Percentiles rank a stretch among this genome's conserved stretches.
These are phyloP conservation scores for Oryza glumipatula DNA, from an alignment of 176 grass and related monocot genomes.

Conservation along the genomic window DNA sequence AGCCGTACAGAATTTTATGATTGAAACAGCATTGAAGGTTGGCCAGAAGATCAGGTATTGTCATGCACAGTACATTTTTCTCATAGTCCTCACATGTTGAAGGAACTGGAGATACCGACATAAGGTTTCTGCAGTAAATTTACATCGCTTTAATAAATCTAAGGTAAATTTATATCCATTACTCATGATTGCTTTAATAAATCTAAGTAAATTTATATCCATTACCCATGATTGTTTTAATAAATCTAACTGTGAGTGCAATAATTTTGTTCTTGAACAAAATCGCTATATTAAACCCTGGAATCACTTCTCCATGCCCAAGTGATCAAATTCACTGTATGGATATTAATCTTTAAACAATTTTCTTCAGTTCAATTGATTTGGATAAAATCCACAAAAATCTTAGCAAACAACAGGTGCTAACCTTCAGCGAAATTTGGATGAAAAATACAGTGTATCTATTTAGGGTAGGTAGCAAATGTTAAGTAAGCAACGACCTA, in stretches of 20 bases:
- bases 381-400: background rate
- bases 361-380: too few relatives aligned
- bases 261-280: background rate
- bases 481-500: background rate
- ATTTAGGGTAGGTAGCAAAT: constrained; percentile 14
- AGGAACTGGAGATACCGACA: background rate
- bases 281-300: background rate
- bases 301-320: background rate
- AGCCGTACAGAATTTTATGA: constrained; percentile 5
- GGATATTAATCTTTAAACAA: background rate
- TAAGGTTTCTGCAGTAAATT: background rate
- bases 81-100: background rate
- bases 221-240: background rate
- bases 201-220: too few relatives aligned
- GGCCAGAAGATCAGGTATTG: background rate
- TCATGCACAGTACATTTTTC: background rate
- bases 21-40: constrained; percentile 3
- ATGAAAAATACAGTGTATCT: background rate
- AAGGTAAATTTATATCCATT: background rate
- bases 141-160: too few relatives aligned
- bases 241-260: constrained; percentile 17
- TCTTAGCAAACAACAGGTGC: background rate
- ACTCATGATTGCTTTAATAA: background rate
- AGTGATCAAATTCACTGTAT: background rate
- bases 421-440: background rate